phyloP scores from a whole-genome alignment of 2,329 filamentous ascomycete genomes.

The Microcyclospora tardicrescens region DNA sequence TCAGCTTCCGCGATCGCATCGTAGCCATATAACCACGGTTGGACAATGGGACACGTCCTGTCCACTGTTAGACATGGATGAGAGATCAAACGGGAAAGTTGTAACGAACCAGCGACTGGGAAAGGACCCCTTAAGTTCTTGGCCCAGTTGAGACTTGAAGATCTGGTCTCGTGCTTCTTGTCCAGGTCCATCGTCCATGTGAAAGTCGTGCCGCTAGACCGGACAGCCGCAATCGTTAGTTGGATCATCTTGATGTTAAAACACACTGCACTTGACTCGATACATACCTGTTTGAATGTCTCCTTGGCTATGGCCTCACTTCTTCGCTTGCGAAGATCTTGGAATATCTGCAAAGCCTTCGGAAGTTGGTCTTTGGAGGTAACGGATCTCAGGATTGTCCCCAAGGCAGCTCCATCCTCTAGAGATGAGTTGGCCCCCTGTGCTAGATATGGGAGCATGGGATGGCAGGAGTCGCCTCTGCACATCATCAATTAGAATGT shows the following conservation, averaged over 20 bases:
- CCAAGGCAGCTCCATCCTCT: conserved; percentile 53
- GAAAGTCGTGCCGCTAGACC: conserved; percentile 30
- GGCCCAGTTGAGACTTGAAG: conserved; percentile 44
- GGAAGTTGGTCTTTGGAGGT: conserved; percentile 25
- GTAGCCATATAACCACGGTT: conserved; percentile 54
- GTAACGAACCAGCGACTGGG: conserved; percentile 42
- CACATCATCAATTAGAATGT: too few relatives aligned
- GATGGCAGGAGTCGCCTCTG: conserved; percentile 46
- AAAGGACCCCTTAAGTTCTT: conserved; percentile 41
- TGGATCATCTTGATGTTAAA: too few relatives aligned
- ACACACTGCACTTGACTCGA: too few relatives aligned
- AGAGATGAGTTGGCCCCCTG: conserved; percentile 54
- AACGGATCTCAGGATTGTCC: conserved; percentile 40
- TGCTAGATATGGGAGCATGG: conserved; percentile 49
- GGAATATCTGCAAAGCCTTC: conserved; percentile 26
- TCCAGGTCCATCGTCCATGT: conserved; percentile 38
- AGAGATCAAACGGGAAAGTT: too few relatives aligned
- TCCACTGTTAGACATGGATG: conserved; percentile 22
- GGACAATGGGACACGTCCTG: conserved; percentile 49
- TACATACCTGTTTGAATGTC: conserved; percentile 31
- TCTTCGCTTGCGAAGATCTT: conserved; percentile 30
- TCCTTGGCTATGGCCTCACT: conserved; percentile 44
- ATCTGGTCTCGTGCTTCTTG: conserved; percentile 45
- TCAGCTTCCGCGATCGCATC: conserved; percentile 44
- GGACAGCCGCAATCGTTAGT: neutral